These are phyloP conservation scores for Centaurea solstitialis DNA, from an alignment of 129 eudicot species.

Conservation along the genomic window DNA sequence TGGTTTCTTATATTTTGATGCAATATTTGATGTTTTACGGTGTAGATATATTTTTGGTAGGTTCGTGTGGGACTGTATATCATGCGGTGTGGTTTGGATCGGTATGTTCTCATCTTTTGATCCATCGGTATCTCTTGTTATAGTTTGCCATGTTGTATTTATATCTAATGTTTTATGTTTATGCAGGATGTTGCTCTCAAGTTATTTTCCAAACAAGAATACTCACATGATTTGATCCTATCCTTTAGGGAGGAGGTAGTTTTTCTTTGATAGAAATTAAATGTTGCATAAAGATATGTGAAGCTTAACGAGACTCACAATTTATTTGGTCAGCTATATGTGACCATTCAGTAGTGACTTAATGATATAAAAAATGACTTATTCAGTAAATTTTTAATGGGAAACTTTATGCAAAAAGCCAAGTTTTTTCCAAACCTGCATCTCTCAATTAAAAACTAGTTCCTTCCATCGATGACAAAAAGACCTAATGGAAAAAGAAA, in stretches of 20 bases:
- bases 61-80: constrained; percentile 76
- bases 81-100: constrained; percentile 89
- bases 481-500: too few species aligned
- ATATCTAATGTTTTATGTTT: constrained; percentile 8
- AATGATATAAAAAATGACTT: too few species aligned
- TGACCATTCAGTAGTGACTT: too few species aligned
- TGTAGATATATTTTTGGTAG: constrained; percentile 28
- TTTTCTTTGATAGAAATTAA: too few species aligned
- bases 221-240: constrained; percentile 59
- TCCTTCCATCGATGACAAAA: too few species aligned
- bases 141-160: neutral
- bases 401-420: too few species aligned
- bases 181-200: constrained; percentile 88
- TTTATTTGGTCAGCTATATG: too few species aligned
- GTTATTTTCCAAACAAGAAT: constrained; percentile 64
- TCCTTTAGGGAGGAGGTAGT: constrained; percentile 73
- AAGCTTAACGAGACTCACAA: too few species aligned
- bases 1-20: neutral
- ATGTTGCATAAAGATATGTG: too few species aligned
- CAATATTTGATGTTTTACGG: neutral
- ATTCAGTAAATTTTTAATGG: too few species aligned
- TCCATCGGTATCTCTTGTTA: neutral
- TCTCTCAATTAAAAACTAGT: too few species aligned
- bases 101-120: constrained; percentile 54
- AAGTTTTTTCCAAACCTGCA: too few species aligned